Percentiles rank a stretch among this genome's conserved stretches.
Conservation (phyloP, 306 rosid species). For the Glycyrrhiza uralensis region DNA sequence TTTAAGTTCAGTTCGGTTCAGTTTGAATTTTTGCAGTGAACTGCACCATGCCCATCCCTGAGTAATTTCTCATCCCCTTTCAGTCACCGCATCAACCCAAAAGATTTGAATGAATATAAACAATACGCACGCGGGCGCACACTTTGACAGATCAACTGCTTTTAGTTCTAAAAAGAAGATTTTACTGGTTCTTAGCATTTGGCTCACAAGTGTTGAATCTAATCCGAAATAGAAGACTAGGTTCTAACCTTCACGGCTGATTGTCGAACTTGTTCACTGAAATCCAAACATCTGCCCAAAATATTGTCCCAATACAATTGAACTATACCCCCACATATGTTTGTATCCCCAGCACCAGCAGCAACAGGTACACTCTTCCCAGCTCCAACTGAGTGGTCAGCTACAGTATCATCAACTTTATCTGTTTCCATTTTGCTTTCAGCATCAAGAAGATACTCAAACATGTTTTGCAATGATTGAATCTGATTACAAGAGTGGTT, state of each 20-base stretch:
- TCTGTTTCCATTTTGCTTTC: slow-evolving; percentile 85
- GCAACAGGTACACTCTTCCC: slow-evolving; percentile 89
- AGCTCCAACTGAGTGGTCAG: slow-evolving; percentile 50
- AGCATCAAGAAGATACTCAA: slow-evolving; percentile 88
- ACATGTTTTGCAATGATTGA: slow-evolving; percentile 93
- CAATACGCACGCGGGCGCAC: background rate
- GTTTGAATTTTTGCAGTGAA: no score
- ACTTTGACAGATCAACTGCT: background rate
- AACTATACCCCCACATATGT: slow-evolving; percentile 96
- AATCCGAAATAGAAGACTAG: slow-evolving; percentile 17
- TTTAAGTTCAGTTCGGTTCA: no score
- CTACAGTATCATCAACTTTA: slow-evolving; percentile 39
- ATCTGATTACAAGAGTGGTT: slow-evolving; percentile 57
- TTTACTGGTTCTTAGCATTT: background rate
- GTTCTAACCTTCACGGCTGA: slow-evolving; percentile 76
- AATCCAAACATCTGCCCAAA: slow-evolving; percentile 81
- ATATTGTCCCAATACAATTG: slow-evolving; percentile 90
- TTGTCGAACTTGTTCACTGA: slow-evolving; percentile 76
- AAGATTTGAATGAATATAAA: background rate
- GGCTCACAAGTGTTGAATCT: slow-evolving; percentile 4
- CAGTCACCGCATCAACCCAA: slow-evolving; percentile 7
- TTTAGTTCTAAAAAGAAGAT: background rate
- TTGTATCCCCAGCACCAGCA: slow-evolving; percentile 99
- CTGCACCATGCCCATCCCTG: no score
- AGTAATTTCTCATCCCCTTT: background rate